Conservation (phyloP, 2,329 filamentous ascomycete species). For the Neofusicoccum parvum region DNA sequence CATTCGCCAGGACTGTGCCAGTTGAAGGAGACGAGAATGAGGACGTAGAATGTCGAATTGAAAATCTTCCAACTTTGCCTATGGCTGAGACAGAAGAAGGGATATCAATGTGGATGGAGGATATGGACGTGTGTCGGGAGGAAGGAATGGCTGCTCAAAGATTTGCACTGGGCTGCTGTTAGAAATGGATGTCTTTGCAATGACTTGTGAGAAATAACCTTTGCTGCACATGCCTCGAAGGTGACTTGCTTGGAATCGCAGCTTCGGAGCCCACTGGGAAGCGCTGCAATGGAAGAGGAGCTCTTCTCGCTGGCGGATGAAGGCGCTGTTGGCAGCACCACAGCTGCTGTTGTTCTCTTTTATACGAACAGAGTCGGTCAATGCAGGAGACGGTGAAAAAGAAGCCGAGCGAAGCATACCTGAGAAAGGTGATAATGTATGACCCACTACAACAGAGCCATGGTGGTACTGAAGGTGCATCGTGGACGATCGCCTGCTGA, state of each 20-base stretch:
- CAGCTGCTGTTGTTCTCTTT: background rate
- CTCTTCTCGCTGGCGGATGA: background rate
- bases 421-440: background rate
- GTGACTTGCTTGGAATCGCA: background rate
- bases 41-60: background rate
- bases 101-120: background rate
- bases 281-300: no score
- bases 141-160: no score
- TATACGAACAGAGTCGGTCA: background rate
- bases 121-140: background rate
- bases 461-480: background rate
- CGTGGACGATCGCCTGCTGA: background rate
- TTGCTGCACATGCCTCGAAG: background rate
- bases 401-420: background rate
- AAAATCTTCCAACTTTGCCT: background rate
- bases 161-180: background rate
- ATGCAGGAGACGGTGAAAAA: background rate
- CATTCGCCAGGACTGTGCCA: background rate
- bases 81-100: background rate
- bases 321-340: background rate
- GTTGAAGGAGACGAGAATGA: background rate
- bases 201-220: background rate
- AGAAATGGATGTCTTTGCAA: background rate
- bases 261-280: no score
- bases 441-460: background rate